These are phyloP conservation scores for Closterium sp. DNA, from an alignment of 139 green algal genomes.

Conservation along the genomic window DNA sequence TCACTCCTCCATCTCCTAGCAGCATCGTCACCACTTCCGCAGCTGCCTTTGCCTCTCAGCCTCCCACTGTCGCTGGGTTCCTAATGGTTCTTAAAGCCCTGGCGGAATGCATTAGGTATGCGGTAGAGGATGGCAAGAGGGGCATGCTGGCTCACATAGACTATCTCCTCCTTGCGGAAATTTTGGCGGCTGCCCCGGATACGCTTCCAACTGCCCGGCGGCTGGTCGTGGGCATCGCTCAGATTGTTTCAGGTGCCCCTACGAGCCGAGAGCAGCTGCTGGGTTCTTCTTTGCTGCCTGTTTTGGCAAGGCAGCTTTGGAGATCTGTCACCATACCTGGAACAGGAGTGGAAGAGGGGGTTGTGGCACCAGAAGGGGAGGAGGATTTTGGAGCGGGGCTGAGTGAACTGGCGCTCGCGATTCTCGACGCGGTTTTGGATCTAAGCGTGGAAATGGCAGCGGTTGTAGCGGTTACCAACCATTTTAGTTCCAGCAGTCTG, in stretches of 20 bases:
- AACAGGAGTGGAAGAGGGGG: neutral
- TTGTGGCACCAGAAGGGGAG: neutral
- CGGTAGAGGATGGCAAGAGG: slow-evolving; percentile 15
- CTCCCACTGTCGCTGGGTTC: slow-evolving; percentile 17
- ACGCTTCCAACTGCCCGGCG: slow-evolving; percentile 9
- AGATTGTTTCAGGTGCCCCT: slow-evolving; percentile 3
- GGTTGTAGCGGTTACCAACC: slow-evolving; percentile 8
- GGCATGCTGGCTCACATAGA: slow-evolving; percentile 23
- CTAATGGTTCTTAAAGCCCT: slow-evolving; percentile 27
- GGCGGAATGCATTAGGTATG: slow-evolving; percentile 18
- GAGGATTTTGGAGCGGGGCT: neutral
- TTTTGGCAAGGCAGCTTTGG: slow-evolving; percentile 19
- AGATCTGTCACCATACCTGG: neutral
- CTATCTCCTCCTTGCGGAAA: slow-evolving; percentile 22
- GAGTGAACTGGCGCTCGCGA: neutral
- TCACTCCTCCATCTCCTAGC: neutral
- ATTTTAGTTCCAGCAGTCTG: slow-evolving; percentile 15
- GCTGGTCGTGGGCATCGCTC: slow-evolving; percentile 15
- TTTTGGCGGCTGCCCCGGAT: neutral
- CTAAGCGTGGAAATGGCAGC: slow-evolving; percentile 34
- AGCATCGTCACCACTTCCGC: neutral
- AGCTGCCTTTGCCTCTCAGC: neutral
- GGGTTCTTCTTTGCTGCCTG: slow-evolving; percentile 7
- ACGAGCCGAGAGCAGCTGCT: slow-evolving; percentile 8
- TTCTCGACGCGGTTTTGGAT: slow-evolving; percentile 28